Percentiles rank a stretch among this genome's conserved stretches.
phyloP scores from a whole-genome alignment of 352 stramenopile species.

The Phytophthora megakarya region DNA sequence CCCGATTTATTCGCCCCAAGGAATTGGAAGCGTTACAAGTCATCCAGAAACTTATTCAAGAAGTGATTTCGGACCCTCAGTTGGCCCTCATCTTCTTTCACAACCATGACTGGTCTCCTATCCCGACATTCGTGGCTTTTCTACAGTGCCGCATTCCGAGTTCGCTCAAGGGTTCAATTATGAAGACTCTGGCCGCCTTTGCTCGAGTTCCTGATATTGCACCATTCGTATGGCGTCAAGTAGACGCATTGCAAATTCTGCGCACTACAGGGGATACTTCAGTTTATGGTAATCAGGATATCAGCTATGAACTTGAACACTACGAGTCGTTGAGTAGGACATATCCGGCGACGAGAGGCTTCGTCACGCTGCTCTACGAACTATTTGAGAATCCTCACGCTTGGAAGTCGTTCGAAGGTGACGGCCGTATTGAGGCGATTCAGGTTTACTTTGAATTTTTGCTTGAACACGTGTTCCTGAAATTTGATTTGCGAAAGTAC shows the following conservation, averaged over 20 bases:
- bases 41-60: slow-evolving; percentile 82
- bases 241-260: slow-evolving; percentile 84
- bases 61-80: slow-evolving; percentile 73
- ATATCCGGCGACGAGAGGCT: slow-evolving; percentile 81
- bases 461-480: slow-evolving; percentile 81
- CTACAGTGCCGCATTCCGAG: slow-evolving; percentile 84
- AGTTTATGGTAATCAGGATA: slow-evolving; percentile 72
- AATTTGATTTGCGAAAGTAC: slow-evolving; percentile 86
- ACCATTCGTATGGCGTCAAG: slow-evolving; percentile 84
- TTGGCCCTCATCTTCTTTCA: slow-evolving; percentile 86
- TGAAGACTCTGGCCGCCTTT: slow-evolving; percentile 85
- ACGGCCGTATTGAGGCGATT: slow-evolving; percentile 75
- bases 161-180: slow-evolving; percentile 82
- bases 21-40: slow-evolving; percentile 83
- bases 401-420: slow-evolving; percentile 77
- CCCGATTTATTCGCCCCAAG: slow-evolving; percentile 79
- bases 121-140: slow-evolving; percentile 83
- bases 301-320: slow-evolving; percentile 87
- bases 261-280: slow-evolving; percentile 70
- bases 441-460: slow-evolving; percentile 88
- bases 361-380: slow-evolving; percentile 75
- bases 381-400: slow-evolving; percentile 78
- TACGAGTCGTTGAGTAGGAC: slow-evolving; percentile 78
- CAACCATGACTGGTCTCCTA: slow-evolving; percentile 85
- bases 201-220: slow-evolving; percentile 78